Evolutionary conservation across 208 protist species (phyloP).

Genomic region (Trypanosomatidae sp.): DNA sequence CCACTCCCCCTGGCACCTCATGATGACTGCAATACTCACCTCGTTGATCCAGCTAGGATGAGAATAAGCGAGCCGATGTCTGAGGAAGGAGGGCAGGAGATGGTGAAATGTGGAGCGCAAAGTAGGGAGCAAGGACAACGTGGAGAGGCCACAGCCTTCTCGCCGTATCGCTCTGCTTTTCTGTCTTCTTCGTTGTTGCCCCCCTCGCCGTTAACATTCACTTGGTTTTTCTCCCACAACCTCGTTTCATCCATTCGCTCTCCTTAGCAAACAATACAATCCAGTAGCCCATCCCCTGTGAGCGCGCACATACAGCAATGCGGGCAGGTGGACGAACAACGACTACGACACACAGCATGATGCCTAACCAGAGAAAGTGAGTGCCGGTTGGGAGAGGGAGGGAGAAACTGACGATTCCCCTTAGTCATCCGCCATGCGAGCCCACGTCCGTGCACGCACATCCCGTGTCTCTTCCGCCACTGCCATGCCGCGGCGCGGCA

Average conservation of each 20-base stretch:
- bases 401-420: not conserved
- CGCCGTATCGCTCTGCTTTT: not conserved
- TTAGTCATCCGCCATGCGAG: slow-evolving; percentile 11
- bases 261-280: not conserved
- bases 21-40: not conserved
- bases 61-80: not conserved
- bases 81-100: not conserved
- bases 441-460: slow-evolving; percentile 7
- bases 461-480: slow-evolving; percentile 12
- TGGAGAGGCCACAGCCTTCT: not conserved
- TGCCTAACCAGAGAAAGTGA: not conserved
- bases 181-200: not conserved
- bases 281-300: not conserved
- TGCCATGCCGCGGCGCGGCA: slow-evolving; percentile 12
- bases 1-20: not conserved
- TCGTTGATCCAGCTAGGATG: not conserved
- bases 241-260: not conserved
- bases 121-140: not conserved
- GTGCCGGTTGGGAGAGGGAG: not conserved
- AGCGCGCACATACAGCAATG: not conserved
- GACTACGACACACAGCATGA: not conserved
- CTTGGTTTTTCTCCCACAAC: not conserved
- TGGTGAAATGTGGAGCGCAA: not conserved
- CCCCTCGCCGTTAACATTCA: not conserved
- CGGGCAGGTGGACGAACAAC: not conserved